Evolutionary conservation across 148 eudicot species (phyloP).

Genomic region (Silene conica): DNA sequence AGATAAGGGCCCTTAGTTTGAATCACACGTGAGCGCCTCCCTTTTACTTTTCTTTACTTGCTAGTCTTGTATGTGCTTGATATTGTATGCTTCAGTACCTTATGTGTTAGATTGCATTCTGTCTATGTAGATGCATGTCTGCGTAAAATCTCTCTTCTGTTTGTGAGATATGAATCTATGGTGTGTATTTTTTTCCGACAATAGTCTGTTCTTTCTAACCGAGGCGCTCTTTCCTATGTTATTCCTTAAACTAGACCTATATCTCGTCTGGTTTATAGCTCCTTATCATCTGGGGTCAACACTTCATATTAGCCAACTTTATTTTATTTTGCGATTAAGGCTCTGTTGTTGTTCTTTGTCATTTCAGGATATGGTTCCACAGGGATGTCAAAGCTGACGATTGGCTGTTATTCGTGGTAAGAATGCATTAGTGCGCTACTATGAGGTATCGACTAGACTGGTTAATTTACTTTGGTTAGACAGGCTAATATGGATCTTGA

Average conservation of each 20-base stretch:
- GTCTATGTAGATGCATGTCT: not conserved
- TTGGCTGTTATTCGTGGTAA: slow-evolving; percentile 83
- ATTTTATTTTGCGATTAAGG: not conserved
- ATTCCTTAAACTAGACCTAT: no score
- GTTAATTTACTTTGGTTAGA: not conserved
- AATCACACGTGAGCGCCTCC: slow-evolving; percentile 80
- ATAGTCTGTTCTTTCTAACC: not conserved
- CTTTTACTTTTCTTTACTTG: not conserved
- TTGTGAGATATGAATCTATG: not conserved
- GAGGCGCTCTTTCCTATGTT: no score
- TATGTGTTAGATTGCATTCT: not conserved
- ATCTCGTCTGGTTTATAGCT: no score
- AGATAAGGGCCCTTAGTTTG: slow-evolving; percentile 57
- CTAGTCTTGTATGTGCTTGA: not conserved
- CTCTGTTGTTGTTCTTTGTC: not conserved
- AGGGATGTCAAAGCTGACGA: slow-evolving; percentile 87
- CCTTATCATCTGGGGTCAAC: no score
- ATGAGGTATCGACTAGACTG: not conserved
- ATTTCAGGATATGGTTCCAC: slow-evolving; percentile 95
- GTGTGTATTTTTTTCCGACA: not conserved
- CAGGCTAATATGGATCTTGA: slow-evolving; percentile 1
- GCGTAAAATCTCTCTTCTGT: not conserved
- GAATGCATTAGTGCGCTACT: slow-evolving; percentile 8
- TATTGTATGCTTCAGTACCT: not conserved
- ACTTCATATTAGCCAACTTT: not conserved